phyloP scores from a whole-genome alignment of 73 alveolate species.

The Blepharisma stoltei region DNA sequence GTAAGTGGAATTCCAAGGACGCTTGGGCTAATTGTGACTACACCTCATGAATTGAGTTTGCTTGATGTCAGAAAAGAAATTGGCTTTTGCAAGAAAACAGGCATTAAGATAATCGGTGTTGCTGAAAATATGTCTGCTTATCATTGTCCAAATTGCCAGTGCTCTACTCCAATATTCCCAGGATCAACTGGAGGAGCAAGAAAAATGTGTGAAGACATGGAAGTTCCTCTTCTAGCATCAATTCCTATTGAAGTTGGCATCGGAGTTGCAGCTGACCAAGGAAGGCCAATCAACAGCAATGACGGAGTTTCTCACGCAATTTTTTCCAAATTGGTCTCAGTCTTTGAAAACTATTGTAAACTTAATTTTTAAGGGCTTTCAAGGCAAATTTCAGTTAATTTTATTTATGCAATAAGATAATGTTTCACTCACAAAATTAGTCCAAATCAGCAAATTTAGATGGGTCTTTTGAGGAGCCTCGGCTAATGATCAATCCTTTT shows the following conservation, averaged over 20 bases:
- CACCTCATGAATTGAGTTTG: constrained; percentile 98
- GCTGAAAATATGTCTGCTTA: constrained; percentile 88
- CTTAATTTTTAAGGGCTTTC: too few relatives aligned
- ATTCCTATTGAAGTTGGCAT: not conserved
- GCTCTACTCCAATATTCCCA: constrained; percentile 80
- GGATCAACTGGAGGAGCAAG: constrained; percentile 95
- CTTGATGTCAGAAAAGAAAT: constrained; percentile 98
- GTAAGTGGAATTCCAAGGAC: constrained; percentile 50
- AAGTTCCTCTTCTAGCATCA: not conserved
- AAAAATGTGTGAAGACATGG: constrained; percentile 75
- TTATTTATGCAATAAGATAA: too few relatives aligned
- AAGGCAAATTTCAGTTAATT: too few relatives aligned
- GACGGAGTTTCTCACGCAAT: not conserved
- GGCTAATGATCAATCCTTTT: too few relatives aligned
- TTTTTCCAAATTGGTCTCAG: too few relatives aligned
- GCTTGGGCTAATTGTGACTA: constrained; percentile 94
- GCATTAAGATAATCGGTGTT: constrained; percentile 91
- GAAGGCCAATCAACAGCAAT: not conserved
- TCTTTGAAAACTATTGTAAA: too few relatives aligned
- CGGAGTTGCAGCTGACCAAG: not conserved
- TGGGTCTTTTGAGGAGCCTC: too few relatives aligned
- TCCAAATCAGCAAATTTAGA: too few relatives aligned
- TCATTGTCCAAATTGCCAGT: constrained; percentile 78
- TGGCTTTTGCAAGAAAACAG: constrained; percentile 89
- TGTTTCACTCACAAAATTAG: too few relatives aligned